Conservation (phyloP, 148 eudicot species). For the Rhododendron mucronatum region DNA sequence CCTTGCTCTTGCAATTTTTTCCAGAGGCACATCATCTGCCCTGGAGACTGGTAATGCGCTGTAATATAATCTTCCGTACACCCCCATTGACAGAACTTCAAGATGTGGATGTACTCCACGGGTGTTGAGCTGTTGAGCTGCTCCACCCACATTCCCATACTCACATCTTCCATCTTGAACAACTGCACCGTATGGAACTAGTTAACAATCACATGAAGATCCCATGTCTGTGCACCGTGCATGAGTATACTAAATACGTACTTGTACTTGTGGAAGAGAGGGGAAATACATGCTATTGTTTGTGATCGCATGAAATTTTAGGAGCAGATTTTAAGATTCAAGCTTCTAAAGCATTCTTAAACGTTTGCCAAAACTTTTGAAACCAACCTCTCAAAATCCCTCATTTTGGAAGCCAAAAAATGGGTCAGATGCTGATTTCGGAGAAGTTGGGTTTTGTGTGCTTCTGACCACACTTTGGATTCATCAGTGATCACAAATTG, state of each 20-base stretch:
- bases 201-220: neutral
- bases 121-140: conserved; percentile 22
- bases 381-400: neutral
- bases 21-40: conserved; percentile 38
- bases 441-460: neutral
- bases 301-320: neutral
- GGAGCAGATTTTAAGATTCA: neutral
- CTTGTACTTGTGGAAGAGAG: neutral
- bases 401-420: neutral
- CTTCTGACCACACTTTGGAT: neutral
- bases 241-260: no score
- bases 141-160: conserved; percentile 35
- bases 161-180: conserved; percentile 37
- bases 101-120: conserved; percentile 31
- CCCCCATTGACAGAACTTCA: conserved; percentile 34
- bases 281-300: neutral
- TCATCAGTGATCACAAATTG: neutral
- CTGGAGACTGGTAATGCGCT: conserved; percentile 40
- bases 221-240: neutral
- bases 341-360: neutral
- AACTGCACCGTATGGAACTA: conserved; percentile 16
- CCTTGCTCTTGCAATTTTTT: conserved; percentile 19
- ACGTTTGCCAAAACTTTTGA: neutral
- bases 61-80: conserved; percentile 29
- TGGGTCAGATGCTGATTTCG: neutral